Conservation (phyloP, 768 basidiomycete species). For the Suillus variegatus region DNA sequence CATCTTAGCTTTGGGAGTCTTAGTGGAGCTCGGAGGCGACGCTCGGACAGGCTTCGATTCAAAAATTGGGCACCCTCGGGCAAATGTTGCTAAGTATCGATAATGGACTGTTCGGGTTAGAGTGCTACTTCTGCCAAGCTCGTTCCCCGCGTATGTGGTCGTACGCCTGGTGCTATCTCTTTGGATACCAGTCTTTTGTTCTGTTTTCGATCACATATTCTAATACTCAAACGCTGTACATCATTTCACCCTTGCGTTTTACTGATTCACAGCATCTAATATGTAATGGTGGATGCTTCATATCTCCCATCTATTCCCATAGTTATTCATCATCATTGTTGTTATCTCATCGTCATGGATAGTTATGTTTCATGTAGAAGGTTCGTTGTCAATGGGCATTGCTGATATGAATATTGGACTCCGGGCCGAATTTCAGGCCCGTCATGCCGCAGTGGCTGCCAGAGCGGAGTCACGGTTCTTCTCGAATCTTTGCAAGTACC, state of each 20-base stretch:
- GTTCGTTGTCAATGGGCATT: not conserved
- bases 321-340: constrained; percentile 7
- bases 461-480: too few relatives aligned
- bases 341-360: not conserved
- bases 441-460: too few relatives aligned
- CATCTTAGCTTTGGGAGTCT: constrained; percentile 84
- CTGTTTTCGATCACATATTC: constrained; percentile 13
- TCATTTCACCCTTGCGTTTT: constrained; percentile 17
- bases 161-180: constrained; percentile 13
- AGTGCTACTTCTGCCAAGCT: not conserved
- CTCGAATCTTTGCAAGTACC: too few relatives aligned
- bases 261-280: constrained; percentile 21
- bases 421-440: too few relatives aligned
- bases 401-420: too few relatives aligned
- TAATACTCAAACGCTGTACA: constrained; percentile 9
- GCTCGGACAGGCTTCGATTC: constrained; percentile 58
- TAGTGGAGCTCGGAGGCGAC: constrained; percentile 63
- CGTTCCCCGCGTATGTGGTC: constrained; percentile 6
- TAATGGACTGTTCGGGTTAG: not conserved
- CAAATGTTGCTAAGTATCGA: constrained; percentile 59
- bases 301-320: constrained; percentile 10
- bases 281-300: constrained; percentile 19
- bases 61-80: constrained; percentile 62
- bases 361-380: not conserved
- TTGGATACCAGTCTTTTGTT: constrained; percentile 30